Evolutionary conservation across 306 rosid genomes (phyloP), one percentile per base, ranked within the genome.

Genomic region (Prunus davidiana): DNA sequence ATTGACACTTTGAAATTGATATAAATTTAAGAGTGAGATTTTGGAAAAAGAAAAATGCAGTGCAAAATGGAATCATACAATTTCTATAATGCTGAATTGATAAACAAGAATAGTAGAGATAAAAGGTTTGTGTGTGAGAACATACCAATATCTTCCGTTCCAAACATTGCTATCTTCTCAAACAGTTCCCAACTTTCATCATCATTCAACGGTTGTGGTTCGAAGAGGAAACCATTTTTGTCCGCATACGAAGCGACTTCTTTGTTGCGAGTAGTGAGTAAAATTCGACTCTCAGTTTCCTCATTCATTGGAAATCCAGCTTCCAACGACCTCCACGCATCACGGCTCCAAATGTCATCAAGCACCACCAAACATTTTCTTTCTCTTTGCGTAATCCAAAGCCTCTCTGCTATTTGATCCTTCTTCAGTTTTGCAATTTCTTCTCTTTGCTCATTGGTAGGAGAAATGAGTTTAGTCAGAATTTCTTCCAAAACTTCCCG

Each of bases 221-320:
- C 30, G 14, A 58, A 67, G 22, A 57, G 73, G 47, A 64, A 34
- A 34, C 74, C 28, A 43, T 46, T 57, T 50, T 9, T 4, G 16
- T 47, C 69, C 3, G 54, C 75, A 46, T 11, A 58, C 13, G 11
- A 12, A 12, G 60, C 71, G 4, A 58, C 54, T 5, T 74, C 71
- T 58, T 70, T 47, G 24, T 80, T 67, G 6, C 83, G 75, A 47
- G 83, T 80, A 12, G 83, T 80, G 52, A 82, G 32, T 16, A 77
- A 12, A 3, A 82, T 27, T 24, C 47, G 61, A 51, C 82, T 77
- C 1, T 3, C 20, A 12, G 74, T 12, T 8, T 55, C 19, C 3
- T 18, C 75, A 38, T 45, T 18, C 5, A 69, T 10, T 0, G 27
- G 74, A 18, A 69, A 69, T 27, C 62, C 62, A 50, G 47, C 74